Evolutionary conservation across 2,329 filamentous ascomycete genomes (phyloP).

Genomic region (Fusarium guadeloupense): DNA sequence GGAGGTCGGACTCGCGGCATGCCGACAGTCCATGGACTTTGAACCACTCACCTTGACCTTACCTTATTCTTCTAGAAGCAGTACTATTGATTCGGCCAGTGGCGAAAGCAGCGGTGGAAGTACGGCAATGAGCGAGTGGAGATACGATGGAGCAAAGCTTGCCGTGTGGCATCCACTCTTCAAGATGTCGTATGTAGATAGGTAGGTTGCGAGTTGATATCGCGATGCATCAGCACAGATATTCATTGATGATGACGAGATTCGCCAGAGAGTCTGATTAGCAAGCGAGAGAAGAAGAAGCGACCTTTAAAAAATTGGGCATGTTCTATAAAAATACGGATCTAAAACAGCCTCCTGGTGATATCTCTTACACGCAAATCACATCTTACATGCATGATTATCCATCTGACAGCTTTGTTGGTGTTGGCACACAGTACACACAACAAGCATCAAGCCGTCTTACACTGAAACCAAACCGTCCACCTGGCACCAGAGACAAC

Average conservation of each 20-base stretch:
- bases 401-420: conserved; percentile 4
- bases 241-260: conserved; percentile 14
- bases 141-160: background rate
- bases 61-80: conserved; percentile 25
- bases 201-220: background rate
- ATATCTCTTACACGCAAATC: background rate
- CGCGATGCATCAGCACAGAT: conserved; percentile 17
- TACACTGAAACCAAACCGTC: conserved; percentile 12
- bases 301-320: background rate
- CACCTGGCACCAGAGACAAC: conserved; percentile 4
- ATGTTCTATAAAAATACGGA: background rate
- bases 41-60: conserved; percentile 6
- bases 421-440: conserved; percentile 1
- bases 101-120: conserved; percentile 20
- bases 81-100: conserved; percentile 17
- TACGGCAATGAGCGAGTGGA: conserved; percentile 22
- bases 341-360: conserved; percentile 5
- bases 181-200: background rate
- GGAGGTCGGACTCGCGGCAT: conserved; percentile 28
- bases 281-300: background rate
- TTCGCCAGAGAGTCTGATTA: background rate
- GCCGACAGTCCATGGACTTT: background rate
- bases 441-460: conserved; percentile 26
- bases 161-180: conserved; percentile 15
- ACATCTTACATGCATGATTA: conserved; percentile 25